Evolutionary conservation across 495 filamentous ascomycete species (phyloP).

Genomic region (Penicillium argentinense): DNA sequence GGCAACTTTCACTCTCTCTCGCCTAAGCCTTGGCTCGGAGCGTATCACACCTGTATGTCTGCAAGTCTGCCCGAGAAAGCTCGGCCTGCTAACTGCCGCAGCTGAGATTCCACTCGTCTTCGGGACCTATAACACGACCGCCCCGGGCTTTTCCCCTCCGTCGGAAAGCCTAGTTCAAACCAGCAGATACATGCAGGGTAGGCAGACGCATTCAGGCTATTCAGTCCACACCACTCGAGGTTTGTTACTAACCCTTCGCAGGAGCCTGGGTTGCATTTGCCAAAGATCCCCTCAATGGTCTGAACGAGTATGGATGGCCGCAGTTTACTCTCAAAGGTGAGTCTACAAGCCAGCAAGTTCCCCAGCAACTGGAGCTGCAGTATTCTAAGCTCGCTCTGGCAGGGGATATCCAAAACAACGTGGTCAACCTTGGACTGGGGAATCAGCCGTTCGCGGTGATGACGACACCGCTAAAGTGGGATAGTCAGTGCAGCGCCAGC

Average conservation of each 20-base stretch:
- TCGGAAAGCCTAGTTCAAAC: background rate
- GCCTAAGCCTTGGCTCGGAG: constrained; percentile 44
- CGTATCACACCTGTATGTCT: constrained; percentile 45
- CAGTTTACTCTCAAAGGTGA: constrained; percentile 13
- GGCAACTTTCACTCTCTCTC: constrained; percentile 49
- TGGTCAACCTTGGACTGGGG: too few species aligned
- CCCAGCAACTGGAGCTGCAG: too few species aligned
- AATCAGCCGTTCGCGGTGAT: too few species aligned
- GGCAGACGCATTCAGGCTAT: background rate
- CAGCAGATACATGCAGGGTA: constrained; percentile 24
- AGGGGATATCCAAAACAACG: too few species aligned
- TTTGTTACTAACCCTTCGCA: constrained; percentile 21
- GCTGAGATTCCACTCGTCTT: constrained; percentile 45
- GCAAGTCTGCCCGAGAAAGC: background rate
- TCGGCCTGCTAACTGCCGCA: background rate
- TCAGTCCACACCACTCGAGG: background rate
- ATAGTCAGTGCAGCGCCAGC: too few species aligned
- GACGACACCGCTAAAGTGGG: too few species aligned
- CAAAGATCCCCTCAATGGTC: constrained; percentile 39
- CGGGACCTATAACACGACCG: constrained; percentile 29
- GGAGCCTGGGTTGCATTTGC: constrained; percentile 52
- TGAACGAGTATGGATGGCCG: constrained; percentile 39
- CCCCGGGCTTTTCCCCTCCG: background rate
- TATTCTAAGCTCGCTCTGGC: too few species aligned
- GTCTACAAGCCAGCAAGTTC: background rate